Base-by-base conservation (phyloP, 768 basidiomycete species). In the Boletales sp. region DNA sequence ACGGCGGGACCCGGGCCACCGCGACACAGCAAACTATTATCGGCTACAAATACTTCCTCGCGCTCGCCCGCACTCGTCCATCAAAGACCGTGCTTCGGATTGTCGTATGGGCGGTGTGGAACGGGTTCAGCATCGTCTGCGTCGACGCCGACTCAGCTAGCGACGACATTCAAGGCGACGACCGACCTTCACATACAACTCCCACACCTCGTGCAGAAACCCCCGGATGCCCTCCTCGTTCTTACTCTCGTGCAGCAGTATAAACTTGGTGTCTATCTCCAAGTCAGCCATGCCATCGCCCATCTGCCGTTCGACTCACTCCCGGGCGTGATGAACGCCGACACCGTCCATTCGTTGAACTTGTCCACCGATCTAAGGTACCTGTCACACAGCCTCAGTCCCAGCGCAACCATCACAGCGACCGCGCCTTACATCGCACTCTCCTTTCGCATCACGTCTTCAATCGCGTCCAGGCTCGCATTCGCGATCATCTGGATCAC, bases 401-500 rank as follows among this genome's bases (percentile, higher is more conserved):
- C n/a, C 19, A 24, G 21, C 9, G 45, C 35, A 38, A 36, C 48
- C 48, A 52, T 50, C 50, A 48, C 43, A 37, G 14, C 14, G 38
- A 32, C 15, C n/a, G 12, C 29, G n/a, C 75, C 86, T 58, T 69
- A 90, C 90, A 92, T 92, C 52, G 78, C 72, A 55, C 77, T 82
- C 64, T 91, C 90, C 59, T 83, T 84, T 56, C 86, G 78, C 82
- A 90, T 90, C 40, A 88, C 80, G 62, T 99, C 97, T 62, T 99
- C 97, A 51, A 99, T 82, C 60, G 86, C 84, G 71, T 99, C 97
- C 68, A 99, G 72, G 61, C 90, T 93, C 44, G 92, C 93, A 68
- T 98, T 95, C 18, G 94, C 95, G 63, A 98, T 93, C 90, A 99
- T 97, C 75, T 98, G 95, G 61, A 94, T 90, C 51, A 99, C 91